A percentile compares a stretch with the other conserved stretches of the same genome.
Evolutionary conservation across 306 rosid species (phyloP).

Genomic region (Lablab purpureus): DNA sequence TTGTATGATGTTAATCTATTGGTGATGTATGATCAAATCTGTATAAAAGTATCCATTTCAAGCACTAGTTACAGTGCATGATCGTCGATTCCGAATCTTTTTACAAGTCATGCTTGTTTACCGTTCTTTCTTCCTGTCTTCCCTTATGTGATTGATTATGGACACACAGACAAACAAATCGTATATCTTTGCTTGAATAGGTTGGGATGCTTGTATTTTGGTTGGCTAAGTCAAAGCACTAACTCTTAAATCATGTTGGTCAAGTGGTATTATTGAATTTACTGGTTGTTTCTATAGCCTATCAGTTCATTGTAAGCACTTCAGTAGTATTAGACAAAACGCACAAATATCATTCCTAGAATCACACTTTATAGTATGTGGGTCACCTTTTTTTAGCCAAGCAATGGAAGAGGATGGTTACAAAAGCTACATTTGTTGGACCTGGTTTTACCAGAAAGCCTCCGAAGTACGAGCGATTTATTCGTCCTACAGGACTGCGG

Average conservation of each 20-base stretch:
- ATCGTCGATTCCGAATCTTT: background rate
- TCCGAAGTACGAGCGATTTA: constrained; percentile 92
- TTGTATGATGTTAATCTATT: background rate
- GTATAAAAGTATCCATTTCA: background rate
- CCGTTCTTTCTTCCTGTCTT: too few species aligned
- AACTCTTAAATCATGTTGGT: background rate
- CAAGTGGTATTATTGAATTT: constrained; percentile 7
- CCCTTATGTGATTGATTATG: background rate
- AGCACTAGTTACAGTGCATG: background rate
- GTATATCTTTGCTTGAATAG: constrained; percentile 6
- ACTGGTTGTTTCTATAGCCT: background rate
- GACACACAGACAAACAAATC: background rate
- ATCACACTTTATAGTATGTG: constrained; percentile 18
- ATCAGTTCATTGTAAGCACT: background rate
- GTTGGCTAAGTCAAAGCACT: background rate
- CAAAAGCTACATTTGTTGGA: constrained; percentile 96
- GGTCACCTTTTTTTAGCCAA: constrained; percentile 64
- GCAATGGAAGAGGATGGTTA: constrained; percentile 98
- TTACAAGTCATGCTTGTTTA: background rate
- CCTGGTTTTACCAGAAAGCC: constrained; percentile 94
- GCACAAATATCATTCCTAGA: background rate
- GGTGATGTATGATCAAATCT: background rate
- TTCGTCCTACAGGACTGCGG: constrained; percentile 86
- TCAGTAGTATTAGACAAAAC: background rate
- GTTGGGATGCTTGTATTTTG: background rate